Base-by-base conservation (phyloP, 805 yeast genomes). In the Yarrowia yakushimensis region DNA sequence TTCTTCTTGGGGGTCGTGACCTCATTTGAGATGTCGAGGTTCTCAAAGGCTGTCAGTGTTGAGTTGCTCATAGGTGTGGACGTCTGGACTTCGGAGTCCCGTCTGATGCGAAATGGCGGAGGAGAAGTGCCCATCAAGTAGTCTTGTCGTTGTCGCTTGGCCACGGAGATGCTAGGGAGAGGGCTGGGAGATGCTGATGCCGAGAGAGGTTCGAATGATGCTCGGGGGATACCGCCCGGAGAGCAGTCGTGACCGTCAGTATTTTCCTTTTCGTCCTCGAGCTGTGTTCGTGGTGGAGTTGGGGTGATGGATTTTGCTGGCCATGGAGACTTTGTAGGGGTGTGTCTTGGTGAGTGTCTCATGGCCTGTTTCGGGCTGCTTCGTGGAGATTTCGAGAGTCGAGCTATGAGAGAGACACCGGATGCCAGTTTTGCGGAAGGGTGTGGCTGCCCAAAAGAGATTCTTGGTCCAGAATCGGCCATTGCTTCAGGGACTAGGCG, bases 121-220 rank as follows among this genome's bases (percentile, higher is more conserved):
- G 59, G 59, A 13, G 59, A 52, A 11, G 33, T 36, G 13, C 59
- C 59, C 59, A 52, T 52, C n/a, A 52, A 13, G 15, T 52, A 52
- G 25, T 52, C 59, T 20, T 34, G 43, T 2, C 59, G 42, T n/a
- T 52, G 59, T 34, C 59, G 36, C 23, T 52, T 52, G 23, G 43
- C 59, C 15, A 52, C 59, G 3, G 59, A 18, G 23, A 52, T 23
- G 18, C n/a, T 52, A n/a, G 59, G 59, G 5, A 52, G 33, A 13
- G 59, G 59, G 27, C 43, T 34, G 5, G 59, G 59, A 23, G 59
- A 34, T 23, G 59, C 59, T 25, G 59, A 52, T 23, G 59, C 42
- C 4, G 59, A 36, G 11, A 52, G 59, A 22, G 57, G 57, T 12
- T 52, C 43, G 33, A 43, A 52, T 12, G 59, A 52, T 23, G 43